Evolutionary conservation across 2,329 filamentous ascomycete genomes (phyloP).

Genomic region (Elsinoe australis): DNA sequence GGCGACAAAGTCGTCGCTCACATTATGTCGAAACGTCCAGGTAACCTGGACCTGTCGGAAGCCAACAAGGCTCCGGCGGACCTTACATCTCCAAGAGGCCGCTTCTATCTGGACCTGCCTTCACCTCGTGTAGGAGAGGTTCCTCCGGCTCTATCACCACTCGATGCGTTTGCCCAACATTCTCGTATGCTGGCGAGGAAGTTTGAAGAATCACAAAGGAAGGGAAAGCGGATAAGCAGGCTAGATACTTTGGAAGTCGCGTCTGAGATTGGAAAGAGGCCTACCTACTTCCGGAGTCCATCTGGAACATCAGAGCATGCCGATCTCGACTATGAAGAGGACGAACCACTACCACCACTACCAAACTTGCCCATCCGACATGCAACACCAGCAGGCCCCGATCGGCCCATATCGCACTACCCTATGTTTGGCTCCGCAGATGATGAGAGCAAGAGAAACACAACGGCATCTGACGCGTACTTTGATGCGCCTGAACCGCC

Average conservation of each 20-base stretch:
- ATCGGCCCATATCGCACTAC: constrained; percentile 31
- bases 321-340: constrained; percentile 31
- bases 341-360: constrained; percentile 26
- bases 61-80: constrained; percentile 18
- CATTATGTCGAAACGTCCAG: constrained; percentile 21
- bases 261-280: constrained; percentile 69
- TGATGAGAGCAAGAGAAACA: constrained; percentile 12
- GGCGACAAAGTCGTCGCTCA: no score
- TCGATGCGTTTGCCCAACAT: constrained; percentile 91
- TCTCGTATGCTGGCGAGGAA: constrained; percentile 80
- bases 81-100: constrained; percentile 24
- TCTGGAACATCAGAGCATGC: constrained; percentile 50
- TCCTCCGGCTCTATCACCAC: constrained; percentile 82
- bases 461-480: constrained; percentile 2
- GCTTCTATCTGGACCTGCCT: constrained; percentile 34
- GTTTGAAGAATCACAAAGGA: constrained; percentile 65
- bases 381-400: constrained; percentile 28
- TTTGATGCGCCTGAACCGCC: constrained; percentile 5
- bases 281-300: constrained; percentile 71
- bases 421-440: constrained; percentile 26
- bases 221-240: constrained; percentile 73
- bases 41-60: constrained; percentile 21
- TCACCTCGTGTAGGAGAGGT: constrained; percentile 50
- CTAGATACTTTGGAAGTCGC: constrained; percentile 75
- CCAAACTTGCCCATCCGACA: constrained; percentile 12